Percentiles rank a stretch among this genome's conserved stretches.
Evolutionary conservation across 441 rosid species (phyloP).

Genomic region (Erysimum cheiri): DNA sequence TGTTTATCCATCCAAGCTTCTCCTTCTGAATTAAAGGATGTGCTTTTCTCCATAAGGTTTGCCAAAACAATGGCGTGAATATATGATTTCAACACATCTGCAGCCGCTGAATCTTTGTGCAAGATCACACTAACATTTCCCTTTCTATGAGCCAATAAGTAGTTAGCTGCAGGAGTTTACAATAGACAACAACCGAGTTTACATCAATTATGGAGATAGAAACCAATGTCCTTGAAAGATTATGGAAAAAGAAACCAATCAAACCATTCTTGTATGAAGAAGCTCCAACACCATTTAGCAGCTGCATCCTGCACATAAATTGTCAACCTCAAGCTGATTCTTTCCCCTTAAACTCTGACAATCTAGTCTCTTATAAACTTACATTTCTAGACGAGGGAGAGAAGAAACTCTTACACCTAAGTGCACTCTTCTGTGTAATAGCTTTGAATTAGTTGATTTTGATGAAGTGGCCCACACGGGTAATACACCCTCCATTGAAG

Average conservation of each 20-base stretch:
- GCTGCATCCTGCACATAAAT: constrained; percentile 60
- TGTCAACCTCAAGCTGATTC: constrained; percentile 8
- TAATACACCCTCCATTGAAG: constrained; percentile 71
- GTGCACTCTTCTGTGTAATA: constrained; percentile 52
- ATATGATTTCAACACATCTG: constrained; percentile 78
- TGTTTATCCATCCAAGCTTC: constrained; percentile 83
- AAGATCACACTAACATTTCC: constrained; percentile 55
- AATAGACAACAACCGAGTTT: constrained; percentile 1
- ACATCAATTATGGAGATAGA: background rate
- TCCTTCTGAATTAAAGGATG: constrained; percentile 52
- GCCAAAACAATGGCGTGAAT: constrained; percentile 77
- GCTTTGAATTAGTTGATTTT: constrained; percentile 48
- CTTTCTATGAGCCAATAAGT: constrained; percentile 64
- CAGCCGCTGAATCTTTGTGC: constrained; percentile 67
- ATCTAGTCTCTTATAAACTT: constrained; percentile 40
- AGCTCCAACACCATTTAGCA: constrained; percentile 54
- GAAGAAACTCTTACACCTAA: constrained; percentile 79
- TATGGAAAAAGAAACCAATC: constrained; percentile 17
- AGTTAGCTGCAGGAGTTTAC: constrained; percentile 53
- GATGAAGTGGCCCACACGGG: constrained; percentile 62
- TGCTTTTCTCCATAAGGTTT: constrained; percentile 41
- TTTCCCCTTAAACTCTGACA: background rate
- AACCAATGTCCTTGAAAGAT: background rate
- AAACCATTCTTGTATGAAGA: constrained; percentile 65
- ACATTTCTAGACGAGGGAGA: constrained; percentile 68